phyloP scores from a whole-genome alignment of 2,329 filamentous ascomycete genomes.

The Plectosphaerella sp. region DNA sequence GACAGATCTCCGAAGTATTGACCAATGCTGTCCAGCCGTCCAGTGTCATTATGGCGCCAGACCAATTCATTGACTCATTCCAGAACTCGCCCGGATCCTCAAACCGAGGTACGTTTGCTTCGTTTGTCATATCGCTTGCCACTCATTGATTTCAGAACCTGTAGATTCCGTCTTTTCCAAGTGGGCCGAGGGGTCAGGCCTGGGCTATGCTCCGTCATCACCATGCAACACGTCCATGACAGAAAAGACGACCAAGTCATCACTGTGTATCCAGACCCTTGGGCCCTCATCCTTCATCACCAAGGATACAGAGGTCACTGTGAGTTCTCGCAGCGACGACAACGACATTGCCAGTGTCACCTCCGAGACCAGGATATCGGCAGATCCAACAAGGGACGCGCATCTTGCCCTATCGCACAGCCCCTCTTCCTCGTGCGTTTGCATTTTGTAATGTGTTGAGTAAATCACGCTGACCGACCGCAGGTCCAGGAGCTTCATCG shows the following conservation, averaged over 20 bases:
- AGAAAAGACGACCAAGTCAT: constrained; percentile 22
- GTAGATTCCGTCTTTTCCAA: constrained; percentile 41
- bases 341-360: constrained; percentile 26
- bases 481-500: too few relatives aligned
- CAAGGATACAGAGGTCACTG: constrained; percentile 31
- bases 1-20: neutral
- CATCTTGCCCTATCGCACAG: constrained; percentile 22
- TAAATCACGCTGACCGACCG: neutral
- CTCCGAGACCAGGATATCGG: constrained; percentile 32
- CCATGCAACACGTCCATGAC: constrained; percentile 25
- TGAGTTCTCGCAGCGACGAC: constrained; percentile 25
- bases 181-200: constrained; percentile 30
- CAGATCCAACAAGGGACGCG: constrained; percentile 18
- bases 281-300: constrained; percentile 37
- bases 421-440: constrained; percentile 21
- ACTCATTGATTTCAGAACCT: constrained; percentile 14
- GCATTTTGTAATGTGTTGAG: too few relatives aligned
- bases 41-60: neutral
- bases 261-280: constrained; percentile 31
- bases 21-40: neutral
- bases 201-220: constrained; percentile 22
- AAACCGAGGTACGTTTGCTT: constrained; percentile 24
- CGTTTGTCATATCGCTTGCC: constrained; percentile 2
- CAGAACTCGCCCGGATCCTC: constrained; percentile 20
- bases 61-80: constrained; percentile 6